Evolutionary conservation across 139 green algal genomes (phyloP), one percentile per base, ranked within the genome.

Genomic region (Ulvella scutata): DNA sequence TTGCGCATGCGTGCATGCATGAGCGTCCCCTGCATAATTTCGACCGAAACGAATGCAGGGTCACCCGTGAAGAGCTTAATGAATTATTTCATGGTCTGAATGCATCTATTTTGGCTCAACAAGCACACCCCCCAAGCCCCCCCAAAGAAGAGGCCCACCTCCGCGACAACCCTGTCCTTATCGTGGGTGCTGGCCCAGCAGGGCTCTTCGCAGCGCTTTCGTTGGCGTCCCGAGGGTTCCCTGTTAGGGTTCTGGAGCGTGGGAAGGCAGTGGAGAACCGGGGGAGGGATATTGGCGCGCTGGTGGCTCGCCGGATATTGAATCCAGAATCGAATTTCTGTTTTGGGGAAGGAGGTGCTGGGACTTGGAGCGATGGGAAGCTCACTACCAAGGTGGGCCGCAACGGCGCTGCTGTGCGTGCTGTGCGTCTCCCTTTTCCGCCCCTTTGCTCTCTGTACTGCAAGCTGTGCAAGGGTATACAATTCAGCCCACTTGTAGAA

Each of bases 331-430:
- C 76, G 44, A 96, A 96, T 81, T 82, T 94, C 13, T 95, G 89
- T 82, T 96, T 92, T 59, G 91, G 79, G 28, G 80, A 87, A 61
- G 76, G 78, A 33, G 79, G 78, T 3, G 80, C 87, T 35, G 89
- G 89, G 28, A 94, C 89, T 3, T 94, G 90, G 90, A 87, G 75
- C 13, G 90, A 96, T 77, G 90, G 90, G 43, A 95, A 96, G 82
- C 82, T 96, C 29, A 95, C 90, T 3, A 96, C 90, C 2, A 79
- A 86, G 37, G 92, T 96, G 61, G 89, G 79, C 17, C 77, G 84
- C 44, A 92, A 92, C 80, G 72, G 60, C 28, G 83, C 87, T 78
- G 83, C 84, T 2, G 85, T 92, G 35, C 76, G 86, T 4, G 51
- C 51, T n/a, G 51, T 67, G 51, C 17, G 51, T 26, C 17, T n/a